phyloP scores from a whole-genome alignment of 129 eudicot species.

The Smallanthus sonchifolius region DNA sequence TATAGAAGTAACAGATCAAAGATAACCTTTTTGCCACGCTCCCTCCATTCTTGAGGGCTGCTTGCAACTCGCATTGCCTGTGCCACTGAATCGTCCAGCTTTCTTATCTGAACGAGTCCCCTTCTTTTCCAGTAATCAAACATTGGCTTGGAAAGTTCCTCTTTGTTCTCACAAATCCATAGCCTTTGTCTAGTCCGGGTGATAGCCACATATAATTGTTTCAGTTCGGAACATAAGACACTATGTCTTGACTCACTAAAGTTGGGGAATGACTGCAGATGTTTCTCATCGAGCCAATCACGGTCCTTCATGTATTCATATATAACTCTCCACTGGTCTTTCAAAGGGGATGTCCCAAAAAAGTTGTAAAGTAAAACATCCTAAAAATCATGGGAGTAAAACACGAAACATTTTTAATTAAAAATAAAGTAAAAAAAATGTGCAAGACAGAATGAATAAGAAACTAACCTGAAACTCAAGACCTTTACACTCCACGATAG shows the following conservation, averaged over 20 bases:
- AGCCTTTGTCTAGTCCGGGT: conserved; percentile 83
- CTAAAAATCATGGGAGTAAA: conserved; percentile 24
- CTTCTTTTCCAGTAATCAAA: conserved; percentile 70
- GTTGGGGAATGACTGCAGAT: conserved; percentile 40
- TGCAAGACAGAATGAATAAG: neutral
- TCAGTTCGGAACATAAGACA: conserved; percentile 71
- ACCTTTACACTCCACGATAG: conserved; percentile 83
- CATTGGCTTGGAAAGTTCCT: conserved; percentile 66
- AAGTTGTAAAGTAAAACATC: conserved; percentile 83
- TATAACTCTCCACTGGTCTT: conserved; percentile 66
- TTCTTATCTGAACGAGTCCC: conserved; percentile 53
- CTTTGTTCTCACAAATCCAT: conserved; percentile 73
- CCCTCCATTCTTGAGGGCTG: conserved; percentile 76
- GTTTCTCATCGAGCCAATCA: conserved; percentile 39
- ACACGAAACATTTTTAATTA: neutral
- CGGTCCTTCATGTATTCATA: conserved; percentile 60
- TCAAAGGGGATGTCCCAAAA: conserved; percentile 71
- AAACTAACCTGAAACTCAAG: conserved; percentile 72
- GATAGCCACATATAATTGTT: conserved; percentile 77
- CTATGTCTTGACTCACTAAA: conserved; percentile 51
- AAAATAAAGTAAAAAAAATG: neutral
- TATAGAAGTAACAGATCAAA: neutral
- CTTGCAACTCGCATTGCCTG: conserved; percentile 80
- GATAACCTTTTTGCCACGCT: conserved; percentile 57
- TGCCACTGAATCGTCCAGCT: conserved; percentile 62